A percentile compares a stretch with the other conserved stretches of the same genome.
phyloP scores from a whole-genome alignment of 257 asterid genomes.

The Fraxinus excelsior region DNA sequence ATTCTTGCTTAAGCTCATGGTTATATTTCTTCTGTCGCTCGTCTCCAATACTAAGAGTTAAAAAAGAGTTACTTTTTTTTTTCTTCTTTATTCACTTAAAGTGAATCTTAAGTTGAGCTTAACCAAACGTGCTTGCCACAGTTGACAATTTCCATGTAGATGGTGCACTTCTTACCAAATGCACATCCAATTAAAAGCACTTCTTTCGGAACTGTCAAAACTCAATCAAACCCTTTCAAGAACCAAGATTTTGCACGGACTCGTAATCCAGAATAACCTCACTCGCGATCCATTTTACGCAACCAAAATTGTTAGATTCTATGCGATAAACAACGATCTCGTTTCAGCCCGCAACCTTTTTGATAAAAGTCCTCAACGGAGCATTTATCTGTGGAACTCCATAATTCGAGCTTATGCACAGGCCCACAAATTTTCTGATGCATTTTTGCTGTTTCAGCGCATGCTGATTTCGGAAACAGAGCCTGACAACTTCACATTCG shows the following conservation, averaged over 20 bases:
- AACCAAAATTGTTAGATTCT: slow-evolving; percentile 60
- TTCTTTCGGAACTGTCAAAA: slow-evolving; percentile 51
- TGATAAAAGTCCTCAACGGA: slow-evolving; percentile 63
- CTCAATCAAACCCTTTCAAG: slow-evolving; percentile 45
- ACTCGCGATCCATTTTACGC: slow-evolving; percentile 67
- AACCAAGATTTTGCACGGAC: slow-evolving; percentile 58
- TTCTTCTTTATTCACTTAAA: no score
- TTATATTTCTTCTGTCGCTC: no score
- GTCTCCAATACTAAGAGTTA: no score
- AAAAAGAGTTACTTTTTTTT: no score
- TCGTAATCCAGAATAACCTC: slow-evolving; percentile 44
- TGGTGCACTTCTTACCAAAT: slow-evolving; percentile 23
- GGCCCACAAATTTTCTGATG: slow-evolving; percentile 40
- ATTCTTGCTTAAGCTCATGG: no score
- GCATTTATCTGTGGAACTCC: slow-evolving; percentile 77
- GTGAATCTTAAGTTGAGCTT: no score
- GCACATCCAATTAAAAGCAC: slow-evolving; percentile 37
- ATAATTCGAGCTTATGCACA: slow-evolving; percentile 78
- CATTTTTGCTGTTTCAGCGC: slow-evolving; percentile 54
- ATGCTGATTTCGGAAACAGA: slow-evolving; percentile 47
- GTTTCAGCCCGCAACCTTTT: slow-evolving; percentile 70
- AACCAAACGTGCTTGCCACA: background rate
- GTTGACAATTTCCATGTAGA: background rate
- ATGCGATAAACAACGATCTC: slow-evolving; percentile 59
- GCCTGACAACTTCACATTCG: slow-evolving; percentile 76